A percentile compares a stretch with the other conserved stretches of the same genome.
These are phyloP conservation scores for Dothiorella sarmentorum DNA, from an alignment of 2,329 filamentous ascomycete genomes.

Conservation along the genomic window DNA sequence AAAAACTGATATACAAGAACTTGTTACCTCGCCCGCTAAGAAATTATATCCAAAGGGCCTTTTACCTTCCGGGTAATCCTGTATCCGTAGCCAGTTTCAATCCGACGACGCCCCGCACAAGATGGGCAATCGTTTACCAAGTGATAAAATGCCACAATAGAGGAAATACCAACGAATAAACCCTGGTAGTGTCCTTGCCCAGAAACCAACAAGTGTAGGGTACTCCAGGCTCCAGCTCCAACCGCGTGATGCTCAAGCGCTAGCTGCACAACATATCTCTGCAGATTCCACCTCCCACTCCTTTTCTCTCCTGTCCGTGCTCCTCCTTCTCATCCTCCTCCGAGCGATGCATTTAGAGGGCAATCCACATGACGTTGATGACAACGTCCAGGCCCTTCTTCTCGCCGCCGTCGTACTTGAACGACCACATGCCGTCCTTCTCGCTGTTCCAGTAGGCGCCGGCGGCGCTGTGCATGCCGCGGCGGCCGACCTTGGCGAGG, in stretches of 20 bases:
- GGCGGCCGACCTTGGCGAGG: constrained; percentile 72
- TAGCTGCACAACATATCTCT: constrained; percentile 15
- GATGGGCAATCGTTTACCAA: constrained; percentile 5
- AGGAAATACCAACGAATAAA: background rate
- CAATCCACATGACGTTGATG: constrained; percentile 67
- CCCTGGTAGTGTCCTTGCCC: constrained; percentile 3
- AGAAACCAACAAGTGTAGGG: constrained; percentile 12
- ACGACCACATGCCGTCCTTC: constrained; percentile 85
- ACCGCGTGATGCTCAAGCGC: constrained; percentile 15
- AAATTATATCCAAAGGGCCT: constrained; percentile 1
- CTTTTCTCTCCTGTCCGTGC: background rate
- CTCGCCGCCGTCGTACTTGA: constrained; percentile 68
- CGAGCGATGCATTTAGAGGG: constrained; percentile 46
- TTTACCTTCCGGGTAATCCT: constrained; percentile 7
- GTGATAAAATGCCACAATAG: constrained; percentile 10
- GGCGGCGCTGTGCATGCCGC: constrained; percentile 85
- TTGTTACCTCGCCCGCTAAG: constrained; percentile 8
- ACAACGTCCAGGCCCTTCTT: constrained; percentile 53
- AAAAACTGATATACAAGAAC: constrained; percentile 11
- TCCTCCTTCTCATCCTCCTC: background rate
- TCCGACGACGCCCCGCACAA: constrained; percentile 9
- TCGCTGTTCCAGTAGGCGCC: constrained; percentile 89
- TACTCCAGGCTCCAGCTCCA: constrained; percentile 18
- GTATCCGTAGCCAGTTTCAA: constrained; percentile 10
- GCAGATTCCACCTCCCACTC: background rate